Conservation (phyloP, 2,329 filamentous ascomycete species). For the Penicillium sp. region DNA sequence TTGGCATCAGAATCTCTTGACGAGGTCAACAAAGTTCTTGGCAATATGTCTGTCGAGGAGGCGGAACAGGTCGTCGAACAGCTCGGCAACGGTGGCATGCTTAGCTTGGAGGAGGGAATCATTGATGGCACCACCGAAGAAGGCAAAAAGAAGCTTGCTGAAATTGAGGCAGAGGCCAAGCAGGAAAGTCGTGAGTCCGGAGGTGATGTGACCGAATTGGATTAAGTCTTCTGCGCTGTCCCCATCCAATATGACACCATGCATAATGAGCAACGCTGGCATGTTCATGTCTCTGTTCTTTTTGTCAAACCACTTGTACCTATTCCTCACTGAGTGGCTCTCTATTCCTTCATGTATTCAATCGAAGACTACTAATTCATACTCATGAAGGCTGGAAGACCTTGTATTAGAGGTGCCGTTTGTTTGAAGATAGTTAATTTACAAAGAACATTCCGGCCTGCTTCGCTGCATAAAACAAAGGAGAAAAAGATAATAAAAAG, state of each 20-base stretch:
- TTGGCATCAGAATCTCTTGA: conserved; percentile 86
- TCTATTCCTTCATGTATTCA: neutral
- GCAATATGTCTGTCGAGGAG: conserved; percentile 80
- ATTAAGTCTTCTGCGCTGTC: conserved; percentile 15
- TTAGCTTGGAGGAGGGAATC: conserved; percentile 86
- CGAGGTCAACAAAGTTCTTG: conserved; percentile 78
- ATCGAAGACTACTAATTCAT: neutral
- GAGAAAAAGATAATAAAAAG: conserved; percentile 10
- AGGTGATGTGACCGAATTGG: conserved; percentile 40
- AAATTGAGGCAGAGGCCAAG: conserved; percentile 58
- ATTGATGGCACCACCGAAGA: conserved; percentile 92
- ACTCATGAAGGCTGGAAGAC: neutral
- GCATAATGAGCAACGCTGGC: conserved; percentile 3
- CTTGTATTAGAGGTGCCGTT: conserved; percentile 23
- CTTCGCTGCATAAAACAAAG: conserved; percentile 20
- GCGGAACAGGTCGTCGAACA: conserved; percentile 79
- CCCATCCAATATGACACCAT: neutral
- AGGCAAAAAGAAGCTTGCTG: conserved; percentile 69
- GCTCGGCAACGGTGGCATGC: conserved; percentile 75
- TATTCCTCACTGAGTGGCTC: neutral
- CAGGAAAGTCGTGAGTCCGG: conserved; percentile 46
- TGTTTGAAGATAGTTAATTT: conserved; percentile 21
- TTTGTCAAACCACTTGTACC: neutral
- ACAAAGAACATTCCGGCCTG: conserved; percentile 17
- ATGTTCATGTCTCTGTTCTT: conserved; percentile 1